Evolutionary conservation across 2,329 filamentous ascomycete genomes (phyloP), one percentile per base, ranked within the genome.

Genomic region (Talaromyces funiculosus): DNA sequence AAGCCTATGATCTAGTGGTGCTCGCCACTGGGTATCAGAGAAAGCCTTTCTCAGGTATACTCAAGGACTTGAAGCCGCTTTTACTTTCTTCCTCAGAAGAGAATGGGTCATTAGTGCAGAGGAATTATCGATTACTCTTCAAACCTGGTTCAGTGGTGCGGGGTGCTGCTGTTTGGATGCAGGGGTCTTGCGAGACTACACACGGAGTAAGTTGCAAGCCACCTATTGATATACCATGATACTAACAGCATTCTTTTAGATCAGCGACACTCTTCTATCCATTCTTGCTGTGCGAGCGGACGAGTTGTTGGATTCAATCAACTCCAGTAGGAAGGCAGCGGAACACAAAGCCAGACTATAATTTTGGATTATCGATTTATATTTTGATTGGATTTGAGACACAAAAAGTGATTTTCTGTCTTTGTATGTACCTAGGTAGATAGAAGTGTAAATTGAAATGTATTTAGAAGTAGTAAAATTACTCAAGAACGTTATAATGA

Each of bases 231-330:
- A 10, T 20, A 6, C n/a, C 18, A 0, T 26, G 3, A 4, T 3
- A 54, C 20, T 56, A 38, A 54, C 2, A 33, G 4, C 14, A n/a
- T n/a, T n/a, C n/a, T 3, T 49, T 22, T 37, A 62, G 61, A 59
- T 62, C 14, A 62, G 61, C 12, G 61, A 62, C 26, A 59, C 55
- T 18, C 61, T 62, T 16, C 43, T 62, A 10, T 61, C 59, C 1
- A 61, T 63, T 2, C 54, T 56, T 20, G 54, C 59, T 35, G 64
- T 64, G 2, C 65, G 64, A 18, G 63, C 64, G 24, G 60, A 59
- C 10, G 63, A 66, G 53, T 47, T 67, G n/a, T 33, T 67, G 57
- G 57, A 62, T 45, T 62, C 65, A 3, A 65, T 67, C 9, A 56
- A 61, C 24, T 40, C 64, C 12, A 63, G 53, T 57, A 57, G 57